Evolutionary conservation across 441 rosid species (phyloP), one percentile per base, ranked within the genome.

Genomic region (Macaranga tanarius): DNA sequence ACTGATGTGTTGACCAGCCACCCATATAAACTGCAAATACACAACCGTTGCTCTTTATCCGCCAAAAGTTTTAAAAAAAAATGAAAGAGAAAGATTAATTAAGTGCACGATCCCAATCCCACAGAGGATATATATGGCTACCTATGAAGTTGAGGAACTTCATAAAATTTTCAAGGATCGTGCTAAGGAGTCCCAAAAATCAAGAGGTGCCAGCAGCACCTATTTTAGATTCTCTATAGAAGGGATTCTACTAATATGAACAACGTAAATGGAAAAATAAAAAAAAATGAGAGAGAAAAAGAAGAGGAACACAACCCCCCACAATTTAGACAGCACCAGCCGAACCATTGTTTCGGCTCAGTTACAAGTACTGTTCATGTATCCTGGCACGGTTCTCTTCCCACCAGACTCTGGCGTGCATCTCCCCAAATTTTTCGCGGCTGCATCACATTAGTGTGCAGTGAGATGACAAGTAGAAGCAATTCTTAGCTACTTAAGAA

Each of bases 351-450:
- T 75, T 38, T 28, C 47, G 17, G 56, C 71, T 68, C 28, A 23
- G 62, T 84, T 71, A 87, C 80, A 90, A 80, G 89, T 87, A 90
- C 40, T 81, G 95, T 77, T 94, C 90, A 60, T 92, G 97, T 82
- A 95, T 90, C 85, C 99, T 85, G 59, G 91, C 97, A 26, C 99
- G 84, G 76, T 95, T 95, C 81, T 95, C 97, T 82, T 95, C 97
- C 99, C 99, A 95, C 99, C 99, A 92, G 10, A 95, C 52, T 72
- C 90, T 87, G n/a, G 99, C 99, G 50, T 95, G 99, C 96, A 89
- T 85, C 85, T 95, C 97, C 69, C 97, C 97, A 2, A 95, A 95
- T 83, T 70, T 89, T 73, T 95, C 99, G 70, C 99, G 99, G 85
- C 99, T 94, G 88, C 82, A 90, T 9, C 48, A 45, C 20, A 44